These are phyloP conservation scores for Huntiella savannae DNA, from an alignment of 2,329 filamentous ascomycete genomes.

Conservation along the genomic window DNA sequence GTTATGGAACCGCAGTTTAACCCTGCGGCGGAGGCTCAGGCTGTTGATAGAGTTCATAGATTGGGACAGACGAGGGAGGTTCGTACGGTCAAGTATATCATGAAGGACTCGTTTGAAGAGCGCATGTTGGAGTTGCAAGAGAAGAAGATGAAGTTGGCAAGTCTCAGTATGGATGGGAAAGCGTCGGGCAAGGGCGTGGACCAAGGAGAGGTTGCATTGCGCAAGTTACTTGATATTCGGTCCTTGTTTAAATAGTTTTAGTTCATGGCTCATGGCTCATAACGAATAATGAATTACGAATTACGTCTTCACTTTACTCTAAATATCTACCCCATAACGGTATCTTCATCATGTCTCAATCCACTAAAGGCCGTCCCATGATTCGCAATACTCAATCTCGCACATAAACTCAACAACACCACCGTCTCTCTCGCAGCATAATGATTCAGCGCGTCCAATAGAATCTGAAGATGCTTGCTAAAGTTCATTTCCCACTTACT, in stretches of 20 bases:
- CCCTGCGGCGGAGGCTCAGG: slow-evolving; percentile 83
- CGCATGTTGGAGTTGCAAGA: slow-evolving; percentile 78
- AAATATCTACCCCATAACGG: slow-evolving; percentile 4
- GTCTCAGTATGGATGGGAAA: slow-evolving; percentile 58
- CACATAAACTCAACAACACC: slow-evolving; percentile 74
- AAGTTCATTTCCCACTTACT: slow-evolving; percentile 90
- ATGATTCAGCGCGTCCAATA: slow-evolving; percentile 89
- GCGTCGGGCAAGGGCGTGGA: slow-evolving; percentile 27
- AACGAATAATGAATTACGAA: no score
- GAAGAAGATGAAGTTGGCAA: slow-evolving; percentile 83
- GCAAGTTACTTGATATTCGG: slow-evolving; percentile 39
- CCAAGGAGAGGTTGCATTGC: slow-evolving; percentile 35
- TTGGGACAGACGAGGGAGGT: slow-evolving; percentile 81
- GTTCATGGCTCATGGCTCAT: no score
- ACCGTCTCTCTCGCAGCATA: slow-evolving; percentile 96
- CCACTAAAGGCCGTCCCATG: slow-evolving; percentile 52
- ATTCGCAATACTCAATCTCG: slow-evolving; percentile 61
- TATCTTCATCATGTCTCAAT: slow-evolving; percentile 29
- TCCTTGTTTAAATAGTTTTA: slow-evolving; percentile 32
- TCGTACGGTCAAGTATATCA: slow-evolving; percentile 72
- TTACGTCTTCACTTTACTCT: no score
- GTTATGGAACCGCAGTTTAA: slow-evolving; percentile 99
- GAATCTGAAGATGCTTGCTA: slow-evolving; percentile 73
- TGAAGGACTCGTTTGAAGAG: slow-evolving; percentile 80
- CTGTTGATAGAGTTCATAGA: slow-evolving; percentile 80